Percentiles rank a stretch among this genome's conserved stretches.
These are phyloP conservation scores for Senna siamea DNA, from an alignment of 306 rosid species.

Conservation along the genomic window DNA sequence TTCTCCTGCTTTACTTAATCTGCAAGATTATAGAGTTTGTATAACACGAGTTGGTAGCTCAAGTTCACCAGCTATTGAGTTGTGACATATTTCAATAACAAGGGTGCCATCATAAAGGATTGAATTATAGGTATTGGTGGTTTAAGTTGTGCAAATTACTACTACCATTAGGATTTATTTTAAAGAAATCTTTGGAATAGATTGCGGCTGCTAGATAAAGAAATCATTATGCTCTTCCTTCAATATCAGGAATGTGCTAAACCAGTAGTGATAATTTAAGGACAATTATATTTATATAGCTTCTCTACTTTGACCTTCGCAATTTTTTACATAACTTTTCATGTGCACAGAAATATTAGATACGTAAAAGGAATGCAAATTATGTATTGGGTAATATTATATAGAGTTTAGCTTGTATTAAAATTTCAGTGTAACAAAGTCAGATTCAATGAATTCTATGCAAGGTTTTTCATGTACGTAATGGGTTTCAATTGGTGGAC, in stretches of 20 bases:
- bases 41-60: slow-evolving; percentile 6
- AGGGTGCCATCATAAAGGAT: slow-evolving; percentile 30
- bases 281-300: neutral
- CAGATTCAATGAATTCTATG: no score
- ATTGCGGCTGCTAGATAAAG: no score
- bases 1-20: slow-evolving; percentile 28
- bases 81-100: slow-evolving; percentile 28
- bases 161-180: slow-evolving; percentile 31
- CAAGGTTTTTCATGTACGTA: no score
- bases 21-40: slow-evolving; percentile 32
- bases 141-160: slow-evolving; percentile 39
- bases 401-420: neutral
- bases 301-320: neutral
- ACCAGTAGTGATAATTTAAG: neutral
- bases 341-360: neutral
- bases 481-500: slow-evolving; percentile 38
- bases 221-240: no score
- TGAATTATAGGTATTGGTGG: slow-evolving; percentile 25
- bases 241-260: no score
- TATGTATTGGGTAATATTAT: no score
- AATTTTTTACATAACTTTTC: no score
- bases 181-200: neutral
- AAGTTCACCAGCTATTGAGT: slow-evolving; percentile 7
- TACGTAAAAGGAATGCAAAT: no score
- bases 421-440: no score